These are phyloP conservation scores for Penicillium sp. DNA, from an alignment of 2,329 filamentous ascomycete species.

Conservation along the genomic window DNA sequence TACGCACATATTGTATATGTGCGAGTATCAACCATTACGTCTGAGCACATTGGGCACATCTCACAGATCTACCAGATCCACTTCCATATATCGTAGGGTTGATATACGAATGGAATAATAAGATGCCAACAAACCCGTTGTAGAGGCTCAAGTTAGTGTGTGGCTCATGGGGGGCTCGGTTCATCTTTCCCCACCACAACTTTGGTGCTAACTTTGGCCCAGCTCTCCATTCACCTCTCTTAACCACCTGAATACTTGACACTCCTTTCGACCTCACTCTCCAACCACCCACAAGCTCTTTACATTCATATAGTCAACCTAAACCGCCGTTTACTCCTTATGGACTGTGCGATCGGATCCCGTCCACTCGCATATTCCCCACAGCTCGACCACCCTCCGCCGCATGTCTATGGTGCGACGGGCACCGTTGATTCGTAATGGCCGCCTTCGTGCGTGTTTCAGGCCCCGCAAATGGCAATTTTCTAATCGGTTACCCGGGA, in stretches of 20 bases:
- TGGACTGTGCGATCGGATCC: conserved; percentile 27
- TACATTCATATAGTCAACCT: background rate
- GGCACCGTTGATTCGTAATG: conserved; percentile 50
- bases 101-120: background rate
- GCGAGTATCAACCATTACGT: background rate
- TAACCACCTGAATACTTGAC: background rate
- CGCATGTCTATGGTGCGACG: conserved; percentile 43
- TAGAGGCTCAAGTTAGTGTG: background rate
- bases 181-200: conserved; percentile 10
- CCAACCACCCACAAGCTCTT: background rate
- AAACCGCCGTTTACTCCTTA: conserved; percentile 18
- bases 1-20: background rate
- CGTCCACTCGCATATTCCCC: conserved; percentile 29
- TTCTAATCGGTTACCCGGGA: conserved; percentile 93
- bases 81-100: background rate
- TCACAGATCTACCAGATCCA: background rate
- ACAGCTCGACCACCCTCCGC: conserved; percentile 29
- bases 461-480: conserved; percentile 94
- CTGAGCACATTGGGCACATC: background rate
- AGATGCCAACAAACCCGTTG: no score
- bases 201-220: background rate
- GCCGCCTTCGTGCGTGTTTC: conserved; percentile 91
- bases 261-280: background rate
- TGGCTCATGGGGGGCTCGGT: background rate
- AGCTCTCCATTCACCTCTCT: conserved; percentile 8